A percentile compares a stretch with the other conserved stretches of the same genome.
phyloP scores from a whole-genome alignment of 164 flowering plant genomes.

The Brasenia schreberi region DNA sequence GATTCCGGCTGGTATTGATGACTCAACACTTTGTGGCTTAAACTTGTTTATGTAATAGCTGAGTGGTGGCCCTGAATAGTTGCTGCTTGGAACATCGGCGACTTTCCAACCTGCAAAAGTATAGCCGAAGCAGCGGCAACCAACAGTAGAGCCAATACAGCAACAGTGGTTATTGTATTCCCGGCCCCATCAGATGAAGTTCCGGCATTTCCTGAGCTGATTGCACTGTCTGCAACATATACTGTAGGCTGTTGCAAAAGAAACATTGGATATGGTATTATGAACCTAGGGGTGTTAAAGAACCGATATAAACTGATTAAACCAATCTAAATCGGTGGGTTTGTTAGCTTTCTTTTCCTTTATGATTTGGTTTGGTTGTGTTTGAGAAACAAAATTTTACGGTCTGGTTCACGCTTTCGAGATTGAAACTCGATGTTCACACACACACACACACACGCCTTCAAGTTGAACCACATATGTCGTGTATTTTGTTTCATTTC shows the following conservation, averaged over 20 bases:
- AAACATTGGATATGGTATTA: not conserved
- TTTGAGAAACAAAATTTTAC: no score
- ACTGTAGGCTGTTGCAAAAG: slow-evolving; percentile 60
- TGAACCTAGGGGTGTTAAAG: no score
- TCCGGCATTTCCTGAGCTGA: slow-evolving; percentile 86
- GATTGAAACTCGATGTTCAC: no score
- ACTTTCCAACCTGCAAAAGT: slow-evolving; percentile 63
- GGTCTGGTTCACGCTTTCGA: no score
- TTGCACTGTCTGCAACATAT: slow-evolving; percentile 78
- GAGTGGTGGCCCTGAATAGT: slow-evolving; percentile 81
- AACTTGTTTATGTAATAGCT: slow-evolving; percentile 83
- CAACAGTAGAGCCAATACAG: slow-evolving; percentile 40
- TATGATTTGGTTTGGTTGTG: no score
- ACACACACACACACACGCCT: no score
- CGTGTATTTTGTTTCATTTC: no score
- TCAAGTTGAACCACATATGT: no score
- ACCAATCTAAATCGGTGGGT: no score
- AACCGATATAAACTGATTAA: no score
- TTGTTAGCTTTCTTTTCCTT: no score
- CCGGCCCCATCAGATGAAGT: slow-evolving; percentile 73
- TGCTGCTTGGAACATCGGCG: slow-evolving; percentile 31
- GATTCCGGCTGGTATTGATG: slow-evolving; percentile 16
- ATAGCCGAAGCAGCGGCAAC: slow-evolving; percentile 73
- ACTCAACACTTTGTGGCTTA: slow-evolving; percentile 38
- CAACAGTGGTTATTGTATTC: slow-evolving; percentile 55